Conservation (phyloP, 768 basidiomycete genomes). For the Galerina marginata region DNA sequence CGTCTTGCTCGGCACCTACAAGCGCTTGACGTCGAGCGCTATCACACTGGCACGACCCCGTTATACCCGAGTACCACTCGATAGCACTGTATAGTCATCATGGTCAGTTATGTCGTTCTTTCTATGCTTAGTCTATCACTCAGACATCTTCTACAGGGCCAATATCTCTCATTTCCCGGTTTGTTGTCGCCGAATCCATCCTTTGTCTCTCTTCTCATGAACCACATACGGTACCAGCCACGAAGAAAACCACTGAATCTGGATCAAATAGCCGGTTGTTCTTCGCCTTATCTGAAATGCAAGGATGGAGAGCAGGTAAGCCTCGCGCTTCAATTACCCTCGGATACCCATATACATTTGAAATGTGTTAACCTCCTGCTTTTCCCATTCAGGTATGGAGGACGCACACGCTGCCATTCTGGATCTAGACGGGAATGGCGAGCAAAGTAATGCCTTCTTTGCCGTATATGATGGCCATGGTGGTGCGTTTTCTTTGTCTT, state of each 20-base stretch:
- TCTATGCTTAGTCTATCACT: constrained; percentile 16
- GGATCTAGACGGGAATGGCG: constrained; percentile 48
- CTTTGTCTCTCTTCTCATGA: constrained; percentile 11
- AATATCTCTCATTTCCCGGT: constrained; percentile 87
- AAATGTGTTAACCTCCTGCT: constrained; percentile 12
- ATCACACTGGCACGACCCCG: constrained; percentile 1
- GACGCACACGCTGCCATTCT: constrained; percentile 87
- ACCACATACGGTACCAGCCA: constrained; percentile 51
- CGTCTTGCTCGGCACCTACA: neutral
- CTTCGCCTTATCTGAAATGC: constrained; percentile 94
- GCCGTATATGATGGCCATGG: constrained; percentile 99
- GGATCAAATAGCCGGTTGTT: constrained; percentile 73
- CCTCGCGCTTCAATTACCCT: constrained; percentile 28
- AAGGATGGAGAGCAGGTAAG: constrained; percentile 98
- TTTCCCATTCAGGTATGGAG: constrained; percentile 81
- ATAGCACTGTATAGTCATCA: constrained; percentile 20
- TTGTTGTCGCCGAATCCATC: constrained; percentile 24
- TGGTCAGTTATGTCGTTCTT: constrained; percentile 36
- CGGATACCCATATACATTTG: neutral
- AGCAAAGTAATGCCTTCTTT: constrained; percentile 78
- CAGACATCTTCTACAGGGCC: constrained; percentile 59
- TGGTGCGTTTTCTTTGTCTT: constrained; percentile 54
- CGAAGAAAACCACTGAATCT: constrained; percentile 77
- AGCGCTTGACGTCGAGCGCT: neutral
- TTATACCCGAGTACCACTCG: constrained; percentile 1